Evolutionary conservation across 345 rosid species (phyloP), one percentile per base, ranked within the genome.

Genomic region (Melastoma malabathricum): DNA sequence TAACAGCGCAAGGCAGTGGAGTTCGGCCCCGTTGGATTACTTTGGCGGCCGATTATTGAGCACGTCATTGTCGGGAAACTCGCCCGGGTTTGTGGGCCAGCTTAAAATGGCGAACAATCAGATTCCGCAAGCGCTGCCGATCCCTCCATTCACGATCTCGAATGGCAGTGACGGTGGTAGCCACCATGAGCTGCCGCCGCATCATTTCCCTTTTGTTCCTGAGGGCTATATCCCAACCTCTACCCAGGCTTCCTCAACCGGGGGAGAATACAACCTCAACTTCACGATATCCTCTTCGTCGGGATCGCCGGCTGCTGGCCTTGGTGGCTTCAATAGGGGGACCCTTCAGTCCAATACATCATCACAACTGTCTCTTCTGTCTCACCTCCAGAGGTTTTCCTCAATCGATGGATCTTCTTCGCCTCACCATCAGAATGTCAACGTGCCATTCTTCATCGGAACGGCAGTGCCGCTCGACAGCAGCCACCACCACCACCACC

Each of bases 331-430:
- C 82, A 82, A 84, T 53, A 87, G 98, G 98, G 97, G 98, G 97
- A 84, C 98, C 98, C 98, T 92, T 92, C 98, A 92, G 98, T 92
- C 98, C 98, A 92, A 92, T 92, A 81, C 94, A 47, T 59, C 89
- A 51, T 59, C 76, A 60, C 41, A 34, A 34, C 75, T 81, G 59
- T 76, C 97, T 41, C 72, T 85, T 68, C 72, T 78, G 45, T 76
- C 82, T 58, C 73, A 66, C 59, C 66, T 81, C 57, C 96, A 80
- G 77, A 82, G 89, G 93, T 79, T 70, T 47, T 64, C 84, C 50
- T 50, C 72, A 38, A 54, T 70, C 55, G 95, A 72, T 67, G 83
- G 72, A 70, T 44, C 89, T 29, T 44, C 39, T 19, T 23, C 48
- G 15, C 41, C 50, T 22, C 20, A 23, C 23, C 17, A 49, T 55